Base-by-base conservation (phyloP, 75 land plant genomes). In the Pinus albicaulis region DNA sequence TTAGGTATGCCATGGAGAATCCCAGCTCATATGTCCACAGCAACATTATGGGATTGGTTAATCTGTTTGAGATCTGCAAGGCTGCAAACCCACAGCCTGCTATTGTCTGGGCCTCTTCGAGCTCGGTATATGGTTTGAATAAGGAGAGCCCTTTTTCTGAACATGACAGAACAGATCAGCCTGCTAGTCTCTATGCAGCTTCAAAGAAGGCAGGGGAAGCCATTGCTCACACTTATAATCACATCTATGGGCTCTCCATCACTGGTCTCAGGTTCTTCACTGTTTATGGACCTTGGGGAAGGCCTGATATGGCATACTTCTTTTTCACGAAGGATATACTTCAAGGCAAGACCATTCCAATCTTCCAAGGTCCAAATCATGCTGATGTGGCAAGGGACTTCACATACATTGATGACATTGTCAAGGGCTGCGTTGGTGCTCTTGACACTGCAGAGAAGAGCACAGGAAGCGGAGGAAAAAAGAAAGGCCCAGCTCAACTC, bases 61-160 rank as follows among this genome's bases (percentile, higher is more conserved):
- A 71, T 65, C 79, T 92, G 55, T 76, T 92, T 52, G 94, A 92
- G 77, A 80, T 75, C 25, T 82, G 85, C 74, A 90, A 91, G 64
- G 16, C 73, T 28, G 93, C 84, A 20, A 82, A 86, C 71, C 94
- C 94, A 3, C 94, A 92, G 61, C 94, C 94, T 17, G 93, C 94
- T 22, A 78, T 92, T 41, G 91, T 92, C 48, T 92, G 94, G 94
- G 94, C 94, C 3, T 88, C 90, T 2, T 90, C 93, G 12, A 82
- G 86, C 82, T 92, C 94, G n/a, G 96, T 93, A 56, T 93, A 93
- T 74, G 96, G 96, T 19, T 80, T 93, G 74, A 93, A 93, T 82
- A 78, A 83, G 16, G 82, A 87, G 7, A 78, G 57, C 55, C 96
- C 96, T 3, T 93, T 93, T 75, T 92, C 95, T 19, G 96, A 93